Percentiles rank a stretch among this genome's conserved stretches.
Conservation (phyloP, 108 stramenopile genomes). For the Phaeodactylum tricornutum region DNA sequence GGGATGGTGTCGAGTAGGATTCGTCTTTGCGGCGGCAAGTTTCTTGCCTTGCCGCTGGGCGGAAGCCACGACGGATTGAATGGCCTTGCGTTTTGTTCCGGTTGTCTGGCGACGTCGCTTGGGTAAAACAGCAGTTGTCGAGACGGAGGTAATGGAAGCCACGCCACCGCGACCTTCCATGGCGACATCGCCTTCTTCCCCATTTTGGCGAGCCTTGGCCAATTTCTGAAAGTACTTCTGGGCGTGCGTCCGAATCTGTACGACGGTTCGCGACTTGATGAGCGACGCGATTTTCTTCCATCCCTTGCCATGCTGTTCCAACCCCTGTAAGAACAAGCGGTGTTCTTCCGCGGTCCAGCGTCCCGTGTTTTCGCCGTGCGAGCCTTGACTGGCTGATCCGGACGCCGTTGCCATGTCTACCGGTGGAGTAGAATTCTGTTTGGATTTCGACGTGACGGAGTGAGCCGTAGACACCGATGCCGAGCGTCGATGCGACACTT, state of each 20-base stretch:
- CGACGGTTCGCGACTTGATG: constrained; percentile 93
- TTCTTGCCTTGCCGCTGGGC: constrained; percentile 59
- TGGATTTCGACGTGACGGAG: neutral
- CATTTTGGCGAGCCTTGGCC: constrained; percentile 83
- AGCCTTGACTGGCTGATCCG: constrained; percentile 5
- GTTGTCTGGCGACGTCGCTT: constrained; percentile 43
- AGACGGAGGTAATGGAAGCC: constrained; percentile 13
- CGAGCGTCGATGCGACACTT: too few relatives aligned
- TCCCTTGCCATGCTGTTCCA: constrained; percentile 88
- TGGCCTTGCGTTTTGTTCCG: constrained; percentile 72
- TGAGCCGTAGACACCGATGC: too few relatives aligned
- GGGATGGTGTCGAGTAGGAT: too few relatives aligned
- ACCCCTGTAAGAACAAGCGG: constrained; percentile 86
- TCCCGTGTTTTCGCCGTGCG: constrained; percentile 81
- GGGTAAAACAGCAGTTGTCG: constrained; percentile 11
- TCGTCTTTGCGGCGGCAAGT: constrained; percentile 21
- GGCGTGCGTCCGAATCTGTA: constrained; percentile 95
- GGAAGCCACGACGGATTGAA: constrained; percentile 62
- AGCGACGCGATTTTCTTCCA: constrained; percentile 91
- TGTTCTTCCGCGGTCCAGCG: constrained; percentile 98
- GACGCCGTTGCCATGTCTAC: constrained; percentile 21
- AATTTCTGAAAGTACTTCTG: constrained; percentile 99
- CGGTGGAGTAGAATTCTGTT: neutral
- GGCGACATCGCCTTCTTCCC: constrained; percentile 55
- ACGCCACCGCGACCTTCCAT: constrained; percentile 47